Base-by-base conservation (phyloP, 148 eudicot species). In the Vaccinium corymbosum region DNA sequence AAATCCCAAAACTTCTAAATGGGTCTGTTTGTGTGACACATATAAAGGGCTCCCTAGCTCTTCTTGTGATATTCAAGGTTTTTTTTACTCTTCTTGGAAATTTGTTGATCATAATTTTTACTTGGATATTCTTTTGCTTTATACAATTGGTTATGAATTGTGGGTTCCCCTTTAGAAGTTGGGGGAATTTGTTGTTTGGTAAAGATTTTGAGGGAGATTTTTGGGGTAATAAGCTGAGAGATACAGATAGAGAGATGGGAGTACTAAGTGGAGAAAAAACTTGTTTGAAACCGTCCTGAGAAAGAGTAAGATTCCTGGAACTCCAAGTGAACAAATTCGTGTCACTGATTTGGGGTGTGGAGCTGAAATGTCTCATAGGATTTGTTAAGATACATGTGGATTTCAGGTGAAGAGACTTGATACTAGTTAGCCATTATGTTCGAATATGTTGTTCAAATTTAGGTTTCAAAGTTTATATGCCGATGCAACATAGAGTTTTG, bases 71-170 rank as follows among this genome's bases (percentile, higher is more conserved):
- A 0, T 42, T 42, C 46, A 42, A 42, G 0, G 14, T 52, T 52
- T 73, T 75, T 27, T 75, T 27, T 32, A 27, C 25, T 75, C 19
- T 77, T 82, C 50, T 61, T 82, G 68, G 29, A 0, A 1, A 25
- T 46, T 49, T 52, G 11, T 10, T 10, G 55, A 13, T 52, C 14
- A 10, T 52, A 52, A 9, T 9, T 52, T 52, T 52, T 52, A 14
- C n/a, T 52, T 52, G 55, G 55, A 52, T 52, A 13, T 42, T 52
- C 55, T 52, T 50, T 80, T 52, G 20, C 79, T 52, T 20, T 38
- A 38, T 80, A 71, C 16, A 80, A 42, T 61, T 16, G 82, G 52
- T 80, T 42, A 10, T 49, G 35, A 17, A 77, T 49, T 77, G 80
- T n/a, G 80, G 22, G 51, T 77, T 35, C 38, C 38, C 38, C 38